Evolutionary conservation across 2,329 filamentous ascomycete genomes (phyloP), one percentile per base, ranked within the genome.

Genomic region (Sporothrix humicola): DNA sequence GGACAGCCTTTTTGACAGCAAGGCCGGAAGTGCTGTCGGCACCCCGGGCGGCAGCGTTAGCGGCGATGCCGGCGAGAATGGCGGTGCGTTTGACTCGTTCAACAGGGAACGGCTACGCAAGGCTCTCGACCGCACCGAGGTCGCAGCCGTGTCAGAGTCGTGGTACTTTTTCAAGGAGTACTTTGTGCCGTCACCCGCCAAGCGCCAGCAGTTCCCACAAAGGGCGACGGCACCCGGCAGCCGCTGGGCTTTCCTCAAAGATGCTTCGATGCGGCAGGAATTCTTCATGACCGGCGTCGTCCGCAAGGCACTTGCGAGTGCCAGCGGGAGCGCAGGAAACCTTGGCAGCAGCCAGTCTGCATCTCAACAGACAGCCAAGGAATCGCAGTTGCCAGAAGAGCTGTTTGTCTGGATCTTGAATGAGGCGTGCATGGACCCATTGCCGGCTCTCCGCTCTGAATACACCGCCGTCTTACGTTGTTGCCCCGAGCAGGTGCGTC

Each of bases 331-430:
- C 20, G 20, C 23, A 7, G 12, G 48, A 2, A n/a, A 13, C 8
- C 12, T 8, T 17, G 65, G 48, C 10, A 42, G 31, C 13, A 31
- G 54, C 15, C 42, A 59, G 42, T 71, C 69, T 50, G 56, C 69
- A 52, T 71, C 44, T 1, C 69, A 71, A 20, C 54, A 71, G 17
- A n/a, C 56, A 5, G 13, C 3, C 7, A 44, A 26, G 7, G 44
- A n/a, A 12, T 12, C 44, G 7, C 42, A 23, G 20, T 79, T 94
- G 13, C 89, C 92, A 0, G 88, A 93, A 74, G 86, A 91, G 72
- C 78, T 94, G 0, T 85, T 93, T 69, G 77, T 86, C 17, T 95
- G 92, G 92, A 83, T 93, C 2, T 78, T 92, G 6, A 82, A 87
- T 69, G 86, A 90, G 81, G 82, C 90, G 26, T 88, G 86, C 72